These are phyloP conservation scores for Wilcoxina mikolae DNA, from an alignment of 495 filamentous ascomycete genomes.

Conservation along the genomic window DNA sequence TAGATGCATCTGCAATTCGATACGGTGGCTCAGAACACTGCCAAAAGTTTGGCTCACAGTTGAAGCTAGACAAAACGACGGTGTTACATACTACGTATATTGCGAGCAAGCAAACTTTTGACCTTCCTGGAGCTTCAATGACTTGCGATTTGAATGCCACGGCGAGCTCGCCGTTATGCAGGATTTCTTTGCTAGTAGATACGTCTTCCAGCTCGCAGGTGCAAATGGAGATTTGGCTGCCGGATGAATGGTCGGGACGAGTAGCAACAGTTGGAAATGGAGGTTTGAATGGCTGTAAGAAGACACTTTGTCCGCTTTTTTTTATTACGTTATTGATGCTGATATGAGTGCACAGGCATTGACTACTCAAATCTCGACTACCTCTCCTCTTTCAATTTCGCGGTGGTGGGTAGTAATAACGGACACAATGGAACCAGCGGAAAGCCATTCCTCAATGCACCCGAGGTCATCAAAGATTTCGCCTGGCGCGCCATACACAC, in stretches of 20 bases:
- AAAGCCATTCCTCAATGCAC: constrained; percentile 35
- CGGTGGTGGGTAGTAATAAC: constrained; percentile 38
- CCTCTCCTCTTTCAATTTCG: constrained; percentile 36
- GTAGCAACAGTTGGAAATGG: not conserved
- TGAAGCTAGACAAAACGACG: no score
- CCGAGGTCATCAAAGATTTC: constrained; percentile 29
- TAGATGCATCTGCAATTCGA: no score
- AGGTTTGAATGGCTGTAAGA: constrained; percentile 1
- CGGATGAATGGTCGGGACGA: not conserved
- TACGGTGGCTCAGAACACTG: no score
- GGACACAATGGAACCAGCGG: constrained; percentile 40
- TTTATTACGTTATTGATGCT: not conserved
- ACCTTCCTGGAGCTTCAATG: not conserved
- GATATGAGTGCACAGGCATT: constrained; percentile 30
- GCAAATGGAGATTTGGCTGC: not conserved
- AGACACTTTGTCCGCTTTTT: not conserved
- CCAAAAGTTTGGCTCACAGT: no score
- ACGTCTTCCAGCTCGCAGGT: constrained; percentile 1
- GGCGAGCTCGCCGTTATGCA: not conserved
- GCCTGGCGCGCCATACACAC: constrained; percentile 8
- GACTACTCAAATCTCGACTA: constrained; percentile 37
- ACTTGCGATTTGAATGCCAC: not conserved
- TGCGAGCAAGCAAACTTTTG: not conserved
- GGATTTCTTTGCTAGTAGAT: not conserved
- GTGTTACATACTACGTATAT: not conserved